A percentile compares a stretch with the other conserved stretches of the same genome.
These are phyloP conservation scores for Saraca asoca DNA, from an alignment of 331 rosid genomes.

Conservation along the genomic window DNA sequence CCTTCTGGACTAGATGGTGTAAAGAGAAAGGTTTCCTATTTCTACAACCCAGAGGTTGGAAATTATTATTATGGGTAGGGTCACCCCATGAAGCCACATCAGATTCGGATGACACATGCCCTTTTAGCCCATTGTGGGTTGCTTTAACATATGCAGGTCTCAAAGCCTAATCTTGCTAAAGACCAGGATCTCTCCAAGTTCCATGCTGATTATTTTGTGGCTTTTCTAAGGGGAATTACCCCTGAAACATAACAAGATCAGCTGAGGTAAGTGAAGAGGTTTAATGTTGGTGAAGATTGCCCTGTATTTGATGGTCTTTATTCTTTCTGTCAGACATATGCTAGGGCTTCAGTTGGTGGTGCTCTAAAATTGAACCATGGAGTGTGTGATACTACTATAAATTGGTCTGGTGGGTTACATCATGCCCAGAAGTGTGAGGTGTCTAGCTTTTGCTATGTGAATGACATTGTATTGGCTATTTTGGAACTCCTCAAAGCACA, in stretches of 20 bases:
- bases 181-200: slow-evolving; percentile 84
- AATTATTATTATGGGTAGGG: slow-evolving; percentile 91
- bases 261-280: slow-evolving; percentile 70
- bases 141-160: slow-evolving; percentile 87
- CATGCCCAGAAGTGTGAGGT: slow-evolving; percentile 95
- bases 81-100: slow-evolving; percentile 88
- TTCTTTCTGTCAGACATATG: slow-evolving; percentile 84
- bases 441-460: slow-evolving; percentile 86
- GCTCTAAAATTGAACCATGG: slow-evolving; percentile 72
- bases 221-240: slow-evolving; percentile 69
- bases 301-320: slow-evolving; percentile 82
- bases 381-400: slow-evolving; percentile 69
- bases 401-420: slow-evolving; percentile 91
- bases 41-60: slow-evolving; percentile 93
- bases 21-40: slow-evolving; percentile 81
- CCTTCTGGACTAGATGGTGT: slow-evolving; percentile 80
- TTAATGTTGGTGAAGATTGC: slow-evolving; percentile 87
- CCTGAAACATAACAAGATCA: slow-evolving; percentile 90
- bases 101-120: slow-evolving; percentile 88
- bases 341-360: slow-evolving; percentile 87
- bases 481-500: slow-evolving; percentile 85
- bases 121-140: slow-evolving; percentile 83
- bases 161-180: slow-evolving; percentile 73
- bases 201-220: slow-evolving; percentile 83
- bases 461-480: slow-evolving; percentile 80